Evolutionary conservation across 225 moss, liverwort and hornwort genomes (phyloP).

Genomic region (Polytrichum formosum): DNA sequence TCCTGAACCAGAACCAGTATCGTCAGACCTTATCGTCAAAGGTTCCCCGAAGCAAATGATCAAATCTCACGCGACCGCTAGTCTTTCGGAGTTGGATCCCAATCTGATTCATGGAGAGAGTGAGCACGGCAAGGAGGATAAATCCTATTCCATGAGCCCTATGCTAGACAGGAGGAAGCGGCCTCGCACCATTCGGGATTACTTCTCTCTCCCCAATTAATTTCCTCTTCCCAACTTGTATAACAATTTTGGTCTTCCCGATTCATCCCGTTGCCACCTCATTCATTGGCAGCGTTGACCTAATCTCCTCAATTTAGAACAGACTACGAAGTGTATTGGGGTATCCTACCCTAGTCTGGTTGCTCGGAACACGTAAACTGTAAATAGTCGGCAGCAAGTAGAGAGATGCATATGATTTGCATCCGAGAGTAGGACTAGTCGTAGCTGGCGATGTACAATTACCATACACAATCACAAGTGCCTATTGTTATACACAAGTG

Average conservation of each 20-base stretch:
- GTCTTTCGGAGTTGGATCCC: conserved; percentile 32
- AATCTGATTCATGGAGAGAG: conserved; percentile 21
- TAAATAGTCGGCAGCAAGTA: no score
- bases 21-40: conserved; percentile 2
- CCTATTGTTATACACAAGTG: no score
- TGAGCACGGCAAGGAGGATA: conserved; percentile 13
- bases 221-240: not conserved
- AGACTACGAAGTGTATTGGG: no score
- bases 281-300: no score
- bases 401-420: no score
- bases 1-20: not conserved
- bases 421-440: no score
- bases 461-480: no score
- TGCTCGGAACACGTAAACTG: no score
- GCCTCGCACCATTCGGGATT: conserved; percentile 48
- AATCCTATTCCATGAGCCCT: conserved; percentile 17
- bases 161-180: conserved; percentile 36
- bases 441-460: no score
- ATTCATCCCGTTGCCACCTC: no score
- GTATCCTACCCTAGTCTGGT: no score
- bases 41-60: conserved; percentile 16
- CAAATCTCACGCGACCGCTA: conserved; percentile 6
- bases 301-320: no score
- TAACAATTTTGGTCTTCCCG: not conserved
- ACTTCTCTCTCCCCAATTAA: conserved; percentile 18